Evolutionary conservation across 116 monocot genomes (phyloP).

Genomic region (Cymodocea nodosa): DNA sequence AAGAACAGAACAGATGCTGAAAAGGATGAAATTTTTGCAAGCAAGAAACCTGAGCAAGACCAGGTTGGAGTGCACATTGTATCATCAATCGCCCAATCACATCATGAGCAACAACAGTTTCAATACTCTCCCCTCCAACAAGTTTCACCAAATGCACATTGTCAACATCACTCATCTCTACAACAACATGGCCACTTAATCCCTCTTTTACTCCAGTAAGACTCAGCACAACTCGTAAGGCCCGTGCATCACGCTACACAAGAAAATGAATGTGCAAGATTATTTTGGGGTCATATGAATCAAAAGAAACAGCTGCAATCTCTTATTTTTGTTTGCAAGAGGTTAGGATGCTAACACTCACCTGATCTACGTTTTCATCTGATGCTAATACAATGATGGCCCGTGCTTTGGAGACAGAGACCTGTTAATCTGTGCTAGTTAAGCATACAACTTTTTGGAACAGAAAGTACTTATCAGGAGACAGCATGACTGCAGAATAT

Average conservation of each 20-base stretch:
- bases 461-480: neutral
- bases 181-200: slow-evolving; percentile 80
- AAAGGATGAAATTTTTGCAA: no score
- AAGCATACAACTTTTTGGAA: no score
- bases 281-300: neutral
- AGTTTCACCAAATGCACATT: slow-evolving; percentile 90
- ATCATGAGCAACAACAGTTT: slow-evolving; percentile 97
- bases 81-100: slow-evolving; percentile 96
- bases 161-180: slow-evolving; percentile 89
- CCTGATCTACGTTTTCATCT: slow-evolving; percentile 89
- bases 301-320: no score
- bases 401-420: slow-evolving; percentile 92
- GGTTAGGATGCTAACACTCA: slow-evolving; percentile 8
- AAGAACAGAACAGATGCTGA: no score
- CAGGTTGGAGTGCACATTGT: slow-evolving; percentile 89
- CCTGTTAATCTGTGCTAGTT: slow-evolving; percentile 25
- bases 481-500: neutral
- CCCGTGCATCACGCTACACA: slow-evolving; percentile 75
- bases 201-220: slow-evolving; percentile 93
- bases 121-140: slow-evolving; percentile 83
- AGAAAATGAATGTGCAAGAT: neutral
- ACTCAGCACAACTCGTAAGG: slow-evolving; percentile 76
- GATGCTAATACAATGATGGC: slow-evolving; percentile 87
- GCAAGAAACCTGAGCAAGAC: slow-evolving; percentile 69
- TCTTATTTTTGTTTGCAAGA: neutral